phyloP scores from a whole-genome alignment of 345 rosid genomes.

The Carallia pectinifolia region DNA sequence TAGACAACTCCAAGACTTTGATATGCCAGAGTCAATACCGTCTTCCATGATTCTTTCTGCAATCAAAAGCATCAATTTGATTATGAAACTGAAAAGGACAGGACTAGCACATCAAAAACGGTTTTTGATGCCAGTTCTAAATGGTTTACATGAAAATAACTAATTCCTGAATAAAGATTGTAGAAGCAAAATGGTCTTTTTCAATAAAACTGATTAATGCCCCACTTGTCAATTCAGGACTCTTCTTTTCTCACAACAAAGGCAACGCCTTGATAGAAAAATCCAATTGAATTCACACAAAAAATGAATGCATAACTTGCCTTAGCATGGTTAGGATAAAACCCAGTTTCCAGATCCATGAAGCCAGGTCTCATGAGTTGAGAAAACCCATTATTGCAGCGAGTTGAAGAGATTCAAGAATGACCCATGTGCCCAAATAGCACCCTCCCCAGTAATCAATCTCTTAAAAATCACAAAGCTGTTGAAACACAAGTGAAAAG shows the following conservation, averaged over 20 bases:
- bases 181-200: neutral
- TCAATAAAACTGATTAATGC: neutral
- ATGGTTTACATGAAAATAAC: neutral
- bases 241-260: neutral
- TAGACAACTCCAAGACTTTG: conserved; percentile 94
- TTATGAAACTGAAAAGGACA: conserved; percentile 7
- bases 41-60: conserved; percentile 85
- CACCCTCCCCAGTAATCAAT: conserved; percentile 10
- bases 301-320: conserved; percentile 30
- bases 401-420: conserved; percentile 23
- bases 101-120: neutral
- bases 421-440: conserved; percentile 24
- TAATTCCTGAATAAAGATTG: neutral
- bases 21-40: conserved; percentile 74
- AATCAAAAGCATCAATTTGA: conserved; percentile 1
- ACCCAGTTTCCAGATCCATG: conserved; percentile 71
- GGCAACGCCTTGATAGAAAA: neutral
- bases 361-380: conserved; percentile 23
- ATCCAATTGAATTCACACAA: neutral
- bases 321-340: conserved; percentile 42
- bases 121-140: neutral
- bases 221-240: neutral
- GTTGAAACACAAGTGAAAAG: conserved; percentile 10
- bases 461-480: neutral
- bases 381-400: conserved; percentile 29